These are phyloP conservation scores for Colletotrichum australisinense DNA, from an alignment of 2,329 filamentous ascomycete genomes.

Conservation along the genomic window DNA sequence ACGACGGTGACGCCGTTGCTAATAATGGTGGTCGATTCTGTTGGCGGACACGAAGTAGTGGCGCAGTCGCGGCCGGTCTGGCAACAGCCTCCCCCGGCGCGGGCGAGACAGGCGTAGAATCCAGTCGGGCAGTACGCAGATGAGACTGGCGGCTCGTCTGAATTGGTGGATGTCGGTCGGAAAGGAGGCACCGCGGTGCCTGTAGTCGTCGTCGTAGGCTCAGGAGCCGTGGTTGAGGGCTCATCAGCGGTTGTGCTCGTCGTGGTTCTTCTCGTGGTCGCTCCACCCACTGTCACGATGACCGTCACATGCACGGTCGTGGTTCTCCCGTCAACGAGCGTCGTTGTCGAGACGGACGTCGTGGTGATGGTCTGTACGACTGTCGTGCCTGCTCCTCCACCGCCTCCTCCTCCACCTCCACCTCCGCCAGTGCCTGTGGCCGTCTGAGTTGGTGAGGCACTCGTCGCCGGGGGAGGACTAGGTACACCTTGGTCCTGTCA, in stretches of 20 bases:
- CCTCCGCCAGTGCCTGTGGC: slow-evolving; percentile 17
- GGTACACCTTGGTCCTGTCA: slow-evolving; percentile 46
- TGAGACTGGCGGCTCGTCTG: slow-evolving; percentile 41
- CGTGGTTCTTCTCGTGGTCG: slow-evolving; percentile 47
- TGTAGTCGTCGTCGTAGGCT: slow-evolving; percentile 45
- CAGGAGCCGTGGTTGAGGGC: slow-evolving; percentile 51
- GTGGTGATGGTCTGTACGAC: slow-evolving; percentile 52
- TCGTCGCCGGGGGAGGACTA: slow-evolving; percentile 40
- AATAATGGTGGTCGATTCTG: slow-evolving; percentile 71
- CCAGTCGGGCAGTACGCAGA: slow-evolving; percentile 78
- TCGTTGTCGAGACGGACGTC: slow-evolving; percentile 35
- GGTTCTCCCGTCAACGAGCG: slow-evolving; percentile 45
- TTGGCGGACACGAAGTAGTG: slow-evolving; percentile 79
- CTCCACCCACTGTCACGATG: slow-evolving; percentile 47
- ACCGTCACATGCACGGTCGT: slow-evolving; percentile 55
- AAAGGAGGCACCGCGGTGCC: slow-evolving; percentile 55
- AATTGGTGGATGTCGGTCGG: slow-evolving; percentile 56
- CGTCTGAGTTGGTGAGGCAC: slow-evolving; percentile 39
- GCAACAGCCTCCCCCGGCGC: slow-evolving; percentile 87
- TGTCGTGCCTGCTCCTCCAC: slow-evolving; percentile 40
- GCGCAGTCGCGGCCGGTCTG: slow-evolving; percentile 88
- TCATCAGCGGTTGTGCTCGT: slow-evolving; percentile 48
- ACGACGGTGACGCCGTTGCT: slow-evolving; percentile 77
- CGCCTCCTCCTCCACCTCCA: neutral
- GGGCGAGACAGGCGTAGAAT: slow-evolving; percentile 90